A percentile compares a stretch with the other conserved stretches of the same genome.
Conservation (phyloP, 2,329 filamentous ascomycete species). For the Verticillium alfalfae region DNA sequence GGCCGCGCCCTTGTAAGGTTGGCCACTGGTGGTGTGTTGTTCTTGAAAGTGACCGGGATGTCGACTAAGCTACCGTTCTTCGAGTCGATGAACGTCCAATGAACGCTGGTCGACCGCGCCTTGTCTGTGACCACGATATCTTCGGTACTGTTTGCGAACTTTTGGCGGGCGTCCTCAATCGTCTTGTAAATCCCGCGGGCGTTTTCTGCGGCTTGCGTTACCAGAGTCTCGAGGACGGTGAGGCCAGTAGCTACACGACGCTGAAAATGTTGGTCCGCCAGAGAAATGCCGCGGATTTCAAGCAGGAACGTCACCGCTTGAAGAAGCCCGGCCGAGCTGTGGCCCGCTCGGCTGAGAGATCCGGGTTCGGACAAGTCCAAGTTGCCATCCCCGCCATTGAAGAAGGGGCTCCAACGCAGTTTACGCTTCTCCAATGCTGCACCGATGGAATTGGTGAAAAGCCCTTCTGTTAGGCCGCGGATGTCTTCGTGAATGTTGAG, state of each 20-base stretch:
- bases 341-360: conserved; percentile 5
- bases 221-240: conserved; percentile 2
- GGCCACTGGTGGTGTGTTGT: conserved; percentile 7
- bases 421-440: conserved; percentile 1
- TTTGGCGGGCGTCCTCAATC: conserved; percentile 5
- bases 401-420: conserved; percentile 7
- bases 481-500: conserved; percentile 7
- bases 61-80: conserved; percentile 4
- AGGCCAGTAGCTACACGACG: conserved; percentile 6
- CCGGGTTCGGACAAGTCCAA: conserved; percentile 5
- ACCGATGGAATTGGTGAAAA: conserved; percentile 3
- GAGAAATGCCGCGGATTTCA: conserved; percentile 8
- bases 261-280: conserved; percentile 8
- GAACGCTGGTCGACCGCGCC: background rate
- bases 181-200: conserved; percentile 4
- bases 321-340: conserved; percentile 5
- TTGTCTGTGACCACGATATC: conserved; percentile 9
- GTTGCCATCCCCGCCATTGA: conserved; percentile 2
- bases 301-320: conserved; percentile 6
- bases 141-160: conserved; percentile 5
- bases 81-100: conserved; percentile 5
- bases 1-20: conserved; percentile 5
- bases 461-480: conserved; percentile 4
- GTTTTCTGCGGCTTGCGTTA: conserved; percentile 4
- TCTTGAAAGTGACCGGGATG: conserved; percentile 7